Conservation (phyloP, 2,329 filamentous ascomycete species). For the Fusarium oxysporum region DNA sequence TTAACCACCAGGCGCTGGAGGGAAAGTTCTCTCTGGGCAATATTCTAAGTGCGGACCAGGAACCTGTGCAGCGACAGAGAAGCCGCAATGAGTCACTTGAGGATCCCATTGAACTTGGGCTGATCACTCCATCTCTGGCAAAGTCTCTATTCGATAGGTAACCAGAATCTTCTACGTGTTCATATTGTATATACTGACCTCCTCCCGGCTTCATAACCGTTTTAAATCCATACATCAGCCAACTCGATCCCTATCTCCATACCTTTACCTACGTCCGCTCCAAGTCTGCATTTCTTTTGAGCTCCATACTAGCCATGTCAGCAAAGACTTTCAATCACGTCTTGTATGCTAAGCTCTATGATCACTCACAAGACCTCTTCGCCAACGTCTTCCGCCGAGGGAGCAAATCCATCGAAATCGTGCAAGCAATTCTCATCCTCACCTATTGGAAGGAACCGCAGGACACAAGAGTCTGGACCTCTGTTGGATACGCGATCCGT, state of each 20-base stretch:
- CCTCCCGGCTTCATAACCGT: not conserved
- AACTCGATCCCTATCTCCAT: not conserved
- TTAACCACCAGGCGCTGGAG: not conserved
- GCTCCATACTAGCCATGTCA: not conserved
- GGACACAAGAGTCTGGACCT: not conserved
- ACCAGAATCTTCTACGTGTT: rapidly evolving
- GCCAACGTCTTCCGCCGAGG: not conserved
- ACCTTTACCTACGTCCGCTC: not conserved
- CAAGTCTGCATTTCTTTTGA: not conserved
- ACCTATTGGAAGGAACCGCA: not conserved
- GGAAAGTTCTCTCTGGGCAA: not conserved
- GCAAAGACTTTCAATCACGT: not conserved
- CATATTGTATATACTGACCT: not conserved
- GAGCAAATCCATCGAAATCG: not conserved
- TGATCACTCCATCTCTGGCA: not conserved
- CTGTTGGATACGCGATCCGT: not conserved
- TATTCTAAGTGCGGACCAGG: not conserved
- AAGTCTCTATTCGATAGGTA: not conserved
- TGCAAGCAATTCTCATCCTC: not conserved
- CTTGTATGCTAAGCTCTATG: not conserved
- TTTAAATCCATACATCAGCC: not conserved
- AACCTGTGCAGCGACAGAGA: not conserved
- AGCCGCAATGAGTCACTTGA: not conserved
- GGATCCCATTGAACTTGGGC: not conserved
- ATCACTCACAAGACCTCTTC: not conserved